Evolutionary conservation across 1,284 basidiomycete genomes (phyloP), one percentile per base, ranked within the genome.

Genomic region (Apiotrichum porosum): DNA sequence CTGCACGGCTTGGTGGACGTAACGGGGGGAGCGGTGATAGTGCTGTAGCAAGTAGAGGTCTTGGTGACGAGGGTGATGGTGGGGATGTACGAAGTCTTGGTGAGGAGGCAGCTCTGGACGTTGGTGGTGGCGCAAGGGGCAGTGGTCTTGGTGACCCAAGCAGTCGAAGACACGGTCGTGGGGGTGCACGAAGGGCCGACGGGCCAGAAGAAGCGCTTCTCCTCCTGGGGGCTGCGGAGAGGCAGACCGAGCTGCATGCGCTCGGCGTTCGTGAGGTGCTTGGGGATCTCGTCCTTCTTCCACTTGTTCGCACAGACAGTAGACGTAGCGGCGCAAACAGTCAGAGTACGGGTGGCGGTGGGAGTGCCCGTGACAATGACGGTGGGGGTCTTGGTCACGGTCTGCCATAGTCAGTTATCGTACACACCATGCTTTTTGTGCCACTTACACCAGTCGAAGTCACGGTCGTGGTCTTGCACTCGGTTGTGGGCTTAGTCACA

Each of bases 271-370:
- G 43, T 42, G 21, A 41, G 22, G 9, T 42, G 39, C 1, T 32
- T 18, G 28, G 49, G 49, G 23, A 50, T 45, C 12, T 50, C 49
- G 22, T 37, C 34, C 34, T 30, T 36, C 39, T 45, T 50, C 43
- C 42, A 44, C 26, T 49, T 30, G 42, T 49, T 44, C 23, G 28
- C 32, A 35, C 48, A 49, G 33, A 32, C 26, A 15, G 33, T 46
- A 19, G 6, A 15, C 8, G 33, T 34, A 3, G 42, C 43, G 17
- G 9, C 31, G 33, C 19, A 45, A 12, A 2, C 3, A 1, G 49
- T 50, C 9, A 12, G 6, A 15, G 49, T 50, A 17, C 23, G 22
- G 4, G 49, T 50, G 5, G 5, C 17, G 17, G 43, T 37, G 13
- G 43, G 43, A 22, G 33, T 22, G n/a, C n/a, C 43, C 2, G 42